These are phyloP conservation scores for Cladosporium sp. DNA, from an alignment of 2,329 filamentous ascomycete genomes.

Conservation along the genomic window DNA sequence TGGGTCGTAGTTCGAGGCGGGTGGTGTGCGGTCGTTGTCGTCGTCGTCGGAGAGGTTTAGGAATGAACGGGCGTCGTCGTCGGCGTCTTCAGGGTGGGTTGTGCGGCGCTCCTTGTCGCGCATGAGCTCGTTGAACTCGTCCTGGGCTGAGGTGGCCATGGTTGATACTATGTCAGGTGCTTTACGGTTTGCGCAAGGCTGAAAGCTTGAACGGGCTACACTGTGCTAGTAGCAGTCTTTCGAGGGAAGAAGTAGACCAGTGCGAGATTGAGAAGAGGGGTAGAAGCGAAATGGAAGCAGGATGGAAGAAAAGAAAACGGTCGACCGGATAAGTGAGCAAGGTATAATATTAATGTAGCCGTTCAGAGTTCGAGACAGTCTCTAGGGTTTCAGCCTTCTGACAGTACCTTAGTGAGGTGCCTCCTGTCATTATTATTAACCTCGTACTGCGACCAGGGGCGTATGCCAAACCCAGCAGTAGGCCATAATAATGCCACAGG, in stretches of 20 bases:
- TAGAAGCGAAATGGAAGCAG: conserved; percentile 1
- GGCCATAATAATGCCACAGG: background rate
- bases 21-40: conserved; percentile 26
- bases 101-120: conserved; percentile 46
- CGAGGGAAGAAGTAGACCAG: background rate
- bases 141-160: conserved; percentile 41
- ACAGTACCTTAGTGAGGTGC: background rate
- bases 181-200: conserved; percentile 4
- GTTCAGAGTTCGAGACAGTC: conserved; percentile 7
- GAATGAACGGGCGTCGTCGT: conserved; percentile 42
- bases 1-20: conserved; percentile 61
- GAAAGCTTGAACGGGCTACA: background rate
- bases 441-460: background rate
- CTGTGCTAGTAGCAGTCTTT: background rate
- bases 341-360: background rate
- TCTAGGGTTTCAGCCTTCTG: conserved; percentile 4
- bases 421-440: background rate
- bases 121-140: conserved; percentile 55
- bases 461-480: background rate
- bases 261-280: background rate
- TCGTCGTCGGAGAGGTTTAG: conserved; percentile 51
- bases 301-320: conserved; percentile 4
- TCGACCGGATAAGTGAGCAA: background rate
- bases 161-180: background rate
- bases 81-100: conserved; percentile 51